phyloP scores from a whole-genome alignment of 352 stramenopile species.

The Phytophthora foliorum region DNA sequence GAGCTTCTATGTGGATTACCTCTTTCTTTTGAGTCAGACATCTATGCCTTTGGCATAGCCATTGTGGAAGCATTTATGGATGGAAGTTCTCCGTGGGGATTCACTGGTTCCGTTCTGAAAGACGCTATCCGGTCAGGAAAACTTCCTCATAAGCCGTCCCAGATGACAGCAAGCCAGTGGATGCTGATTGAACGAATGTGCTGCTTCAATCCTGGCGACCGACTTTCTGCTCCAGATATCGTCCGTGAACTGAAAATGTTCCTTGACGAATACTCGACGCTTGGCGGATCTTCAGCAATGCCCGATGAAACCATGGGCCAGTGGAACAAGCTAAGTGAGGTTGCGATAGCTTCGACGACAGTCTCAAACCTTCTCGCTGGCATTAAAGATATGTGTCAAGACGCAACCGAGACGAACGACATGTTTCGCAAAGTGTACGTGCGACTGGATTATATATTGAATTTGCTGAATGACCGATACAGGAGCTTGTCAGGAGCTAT shows the following conservation, averaged over 20 bases:
- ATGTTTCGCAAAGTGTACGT: conserved; percentile 7
- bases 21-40: conserved; percentile 14
- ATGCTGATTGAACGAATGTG: conserved; percentile 10
- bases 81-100: neutral
- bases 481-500: neutral
- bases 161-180: conserved; percentile 3
- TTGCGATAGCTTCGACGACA: neutral
- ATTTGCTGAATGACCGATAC: neutral
- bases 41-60: conserved; percentile 5
- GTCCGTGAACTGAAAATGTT: conserved; percentile 17
- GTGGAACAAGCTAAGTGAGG: neutral
- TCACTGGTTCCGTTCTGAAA: neutral
- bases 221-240: conserved; percentile 1
- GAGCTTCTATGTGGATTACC: conserved; percentile 15
- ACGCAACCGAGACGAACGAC: neutral
- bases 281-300: neutral
- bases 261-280: neutral
- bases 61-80: conserved; percentile 9
- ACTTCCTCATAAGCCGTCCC: neutral
- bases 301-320: too few relatives aligned
- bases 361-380: neutral
- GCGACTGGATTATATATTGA: conserved; percentile 7
- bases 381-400: neutral
- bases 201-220: conserved; percentile 1
- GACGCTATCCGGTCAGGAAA: conserved; percentile 2